Evolutionary conservation across 163 green algal species (phyloP).

Genomic region (Picocystis sp.): DNA sequence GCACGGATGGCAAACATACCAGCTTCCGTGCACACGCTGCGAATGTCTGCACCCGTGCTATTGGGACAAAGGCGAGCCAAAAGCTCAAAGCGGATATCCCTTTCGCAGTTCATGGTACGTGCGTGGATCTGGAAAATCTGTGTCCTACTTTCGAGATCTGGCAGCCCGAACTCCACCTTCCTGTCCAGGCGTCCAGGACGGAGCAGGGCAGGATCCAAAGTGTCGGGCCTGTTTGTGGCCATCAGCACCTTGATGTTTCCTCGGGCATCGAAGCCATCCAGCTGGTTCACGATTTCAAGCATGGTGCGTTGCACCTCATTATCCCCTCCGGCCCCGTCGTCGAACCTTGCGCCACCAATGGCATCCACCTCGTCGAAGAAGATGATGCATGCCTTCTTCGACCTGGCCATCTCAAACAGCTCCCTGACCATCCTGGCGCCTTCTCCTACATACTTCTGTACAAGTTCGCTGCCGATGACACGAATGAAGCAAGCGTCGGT

Average conservation of each 20-base stretch:
- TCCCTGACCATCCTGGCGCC: conserved; percentile 56
- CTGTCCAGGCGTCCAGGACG: conserved; percentile 86
- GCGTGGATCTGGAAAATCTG: conserved; percentile 99
- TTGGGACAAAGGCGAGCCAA: conserved; percentile 88
- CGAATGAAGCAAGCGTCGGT: conserved; percentile 99
- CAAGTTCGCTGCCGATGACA: conserved; percentile 93
- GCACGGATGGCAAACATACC: conserved; percentile 98
- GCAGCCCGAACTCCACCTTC: conserved; percentile 95
- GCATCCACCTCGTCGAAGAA: conserved; percentile 96
- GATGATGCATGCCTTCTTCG: conserved; percentile 98
- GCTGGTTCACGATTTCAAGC: conserved; percentile 99
- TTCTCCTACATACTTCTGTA: conserved; percentile 99
- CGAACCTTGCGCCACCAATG: conserved; percentile 84
- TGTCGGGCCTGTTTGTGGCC: conserved; percentile 93
- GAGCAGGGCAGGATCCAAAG: conserved; percentile 91
- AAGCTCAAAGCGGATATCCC: conserved; percentile 68
- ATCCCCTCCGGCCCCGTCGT: conserved; percentile 83
- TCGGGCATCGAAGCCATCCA: conserved; percentile 94
- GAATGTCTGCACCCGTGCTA: conserved; percentile 90
- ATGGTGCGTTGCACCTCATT: conserved; percentile 99
- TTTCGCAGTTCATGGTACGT: conserved; percentile 87
- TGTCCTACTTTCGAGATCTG: conserved; percentile 82
- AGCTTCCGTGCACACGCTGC: conserved; percentile 88
- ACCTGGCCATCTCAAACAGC: conserved; percentile 73
- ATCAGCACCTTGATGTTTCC: conserved; percentile 99